Evolutionary conservation across 2,329 filamentous ascomycete species (phyloP), one percentile per base, ranked within the genome.

Genomic region (Colletotrichum filicis): DNA sequence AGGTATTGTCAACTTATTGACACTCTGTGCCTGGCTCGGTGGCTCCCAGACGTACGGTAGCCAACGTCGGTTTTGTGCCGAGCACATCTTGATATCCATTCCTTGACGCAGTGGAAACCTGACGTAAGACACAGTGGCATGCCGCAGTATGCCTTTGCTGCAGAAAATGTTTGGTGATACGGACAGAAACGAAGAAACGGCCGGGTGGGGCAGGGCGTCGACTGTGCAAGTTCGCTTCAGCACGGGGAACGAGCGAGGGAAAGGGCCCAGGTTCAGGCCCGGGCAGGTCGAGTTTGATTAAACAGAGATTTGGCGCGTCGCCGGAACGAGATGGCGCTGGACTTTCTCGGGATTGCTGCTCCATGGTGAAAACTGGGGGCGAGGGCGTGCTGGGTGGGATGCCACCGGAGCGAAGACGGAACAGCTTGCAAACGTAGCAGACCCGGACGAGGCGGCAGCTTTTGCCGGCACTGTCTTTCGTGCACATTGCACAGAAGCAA

Each of bases 311-410:
- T 73, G 71, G 66, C 55, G 70, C 49, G 60, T 66, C 30, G 56
- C 66, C 66, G 60, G 66, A 73, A 73, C 55, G 35, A 71, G 61
- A 57, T 71, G 60, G 71, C 60, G 71, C 61, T 71, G 66, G 55
- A 61, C 35, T 28, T 28, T 57, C 46, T 70, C 70, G 70, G 70
- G 49, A 61, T 57, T 66, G 60, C 56, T 49, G 46, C 60, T 70
- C 66, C 70, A 65, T 65, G 56, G 35, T 22, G 60, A 70, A 65
- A 61, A 57, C 61, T 56, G 56, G 56, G 26, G 57, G 49, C 68
- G 66, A 60, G 71, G 60, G n/a, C 11, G 14, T 49, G 42, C 58
- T 52, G 53, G 35, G 49, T 56, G 60, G 60, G 60, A 61, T 57
- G 66, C 42, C 52, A 46, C 46, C 71, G 71, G 60, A 66, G 66